Evolutionary conservation across 176 grass and related monocot species (phyloP), one percentile per base, ranked within the genome.

Genomic region (Lolium multiflorum): DNA sequence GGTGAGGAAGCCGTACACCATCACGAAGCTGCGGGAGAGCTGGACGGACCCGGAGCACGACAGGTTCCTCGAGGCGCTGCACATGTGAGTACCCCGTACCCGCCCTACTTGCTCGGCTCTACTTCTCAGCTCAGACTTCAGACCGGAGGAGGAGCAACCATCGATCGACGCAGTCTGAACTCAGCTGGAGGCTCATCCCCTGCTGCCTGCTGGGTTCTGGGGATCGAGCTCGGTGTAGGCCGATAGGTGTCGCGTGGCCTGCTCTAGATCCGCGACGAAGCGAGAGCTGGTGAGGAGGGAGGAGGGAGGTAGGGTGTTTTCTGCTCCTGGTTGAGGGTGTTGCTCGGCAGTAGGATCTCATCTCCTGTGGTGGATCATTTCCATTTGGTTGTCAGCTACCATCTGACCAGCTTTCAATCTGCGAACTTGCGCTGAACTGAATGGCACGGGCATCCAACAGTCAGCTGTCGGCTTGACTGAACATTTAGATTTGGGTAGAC

Each of bases 41-140:
- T 90, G 89, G 89, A 90, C 84, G 10, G 89, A 90, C 2, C 89
- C 89, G 46, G 89, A 90, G 74, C 89, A 90, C 89, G 89, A 83
- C 84, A 87, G 79, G 84, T 90, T 90, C 64, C 79, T 90, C 84
- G 84, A 90, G 84, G 89, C 89, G 65, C 89, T 90, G 22, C 84
- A 83, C 22, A 80, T 90, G 84, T 90, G 6, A 79, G 72, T 37
- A 1, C 14, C 18, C 18, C n/a, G n/a, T n/a, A 2, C 5, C 18
- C 57, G 20, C n/a, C 57, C 20, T 43, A 43, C 41, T 60, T 60
- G 1, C 56, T n/a, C 56, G 56, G 56, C 18, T 35, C 31, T 3
- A 35, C 31, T 59, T 57, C 6, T 41, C 39, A 41, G 39, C 5
- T 56, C 17, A 2, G 47, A 3, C 1, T 49, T 47, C 44, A 14